Evolutionary conservation across 371 early-diverging fungal species (phyloP).

Genomic region (Actinomortierella wolfii): DNA sequence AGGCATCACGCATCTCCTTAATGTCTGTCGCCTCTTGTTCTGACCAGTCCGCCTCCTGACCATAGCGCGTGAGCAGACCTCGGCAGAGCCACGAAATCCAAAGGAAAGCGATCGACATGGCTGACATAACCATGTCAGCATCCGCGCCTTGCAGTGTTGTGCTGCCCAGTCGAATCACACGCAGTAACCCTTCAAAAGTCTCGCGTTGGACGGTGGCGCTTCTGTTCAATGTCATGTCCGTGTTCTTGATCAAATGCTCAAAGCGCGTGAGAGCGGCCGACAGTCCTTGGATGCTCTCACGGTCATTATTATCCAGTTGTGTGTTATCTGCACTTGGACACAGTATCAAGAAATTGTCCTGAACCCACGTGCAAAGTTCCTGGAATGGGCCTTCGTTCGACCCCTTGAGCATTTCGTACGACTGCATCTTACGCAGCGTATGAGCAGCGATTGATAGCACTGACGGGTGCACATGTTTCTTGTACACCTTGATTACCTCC

Average conservation of each 20-base stretch:
- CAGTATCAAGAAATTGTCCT: conserved; percentile 50
- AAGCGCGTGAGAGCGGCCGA: conserved; percentile 17
- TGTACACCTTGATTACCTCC: conserved; percentile 58
- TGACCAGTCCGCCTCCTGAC: conserved; percentile 44
- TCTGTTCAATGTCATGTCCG: conserved; percentile 24
- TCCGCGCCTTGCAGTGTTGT: conserved; percentile 13
- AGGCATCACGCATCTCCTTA: conserved; percentile 46
- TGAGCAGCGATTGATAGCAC: conserved; percentile 46
- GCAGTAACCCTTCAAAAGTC: conserved; percentile 22
- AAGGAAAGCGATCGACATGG: conserved; percentile 34
- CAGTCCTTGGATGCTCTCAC: conserved; percentile 9
- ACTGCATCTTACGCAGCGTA: conserved; percentile 51
- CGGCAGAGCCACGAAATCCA: conserved; percentile 51
- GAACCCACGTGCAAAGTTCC: conserved; percentile 48
- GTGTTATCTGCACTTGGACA: too few species aligned
- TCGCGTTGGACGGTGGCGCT: conserved; percentile 9
- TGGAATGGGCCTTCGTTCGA: conserved; percentile 46
- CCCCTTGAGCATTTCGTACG: conserved; percentile 46
- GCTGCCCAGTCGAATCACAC: conserved; percentile 15
- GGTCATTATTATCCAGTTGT: too few species aligned
- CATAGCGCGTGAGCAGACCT: conserved; percentile 43
- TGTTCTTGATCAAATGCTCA: conserved; percentile 36
- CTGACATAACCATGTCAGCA: conserved; percentile 26
- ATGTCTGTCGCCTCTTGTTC: conserved; percentile 20
- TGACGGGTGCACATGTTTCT: conserved; percentile 52